Base-by-base conservation (phyloP, 345 rosid genomes). In the Euphorbia tirucalli region DNA sequence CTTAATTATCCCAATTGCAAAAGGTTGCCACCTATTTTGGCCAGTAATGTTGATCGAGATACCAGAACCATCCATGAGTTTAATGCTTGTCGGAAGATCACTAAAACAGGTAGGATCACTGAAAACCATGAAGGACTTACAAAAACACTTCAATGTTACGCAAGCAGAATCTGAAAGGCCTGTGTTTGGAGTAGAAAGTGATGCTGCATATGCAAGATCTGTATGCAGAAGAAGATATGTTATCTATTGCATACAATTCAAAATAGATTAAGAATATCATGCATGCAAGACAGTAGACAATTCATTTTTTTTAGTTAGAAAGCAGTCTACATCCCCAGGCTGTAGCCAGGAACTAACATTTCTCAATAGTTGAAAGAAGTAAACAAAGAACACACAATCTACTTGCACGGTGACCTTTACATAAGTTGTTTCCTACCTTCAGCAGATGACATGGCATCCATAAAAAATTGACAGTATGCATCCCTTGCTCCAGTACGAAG, bases 401-500 rank as follows among this genome's bases (percentile, higher is more conserved):
- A 11, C 28, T 71, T 7, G 3, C 43, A 65, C 50, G 52, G 15
- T 27, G 14, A 61, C 24, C 46, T 21, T 55, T 15, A 44, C 0
- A 59, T 5, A 21, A 22, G 43, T 25, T 48, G 22, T 61, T 35
- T 65, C 71, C 54, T 78, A 94, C 98, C 97, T 90, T 92, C 86
- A 85, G 86, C 76, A 70, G 83, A 83, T 63, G 73, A 74, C 93
- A 88, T 82, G 28, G 87, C 85, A 74, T 94, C 97, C 66, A 78
- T 71, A 76, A 94, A 92, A 82, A 92, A 84, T 71, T 84, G 83
- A 60, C 96, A 82, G 67, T 87, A 92, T 11, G 92, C 88, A 79
- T 90, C 92, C 71, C 88, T 81, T 58, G 89, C 89, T 81, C 88
- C 89, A 71, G 87, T 81, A 63, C 97, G 95, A 73, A 94, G 90